phyloP scores from a whole-genome alignment of 768 basidiomycete species.

The Sutorius australiensis region DNA sequence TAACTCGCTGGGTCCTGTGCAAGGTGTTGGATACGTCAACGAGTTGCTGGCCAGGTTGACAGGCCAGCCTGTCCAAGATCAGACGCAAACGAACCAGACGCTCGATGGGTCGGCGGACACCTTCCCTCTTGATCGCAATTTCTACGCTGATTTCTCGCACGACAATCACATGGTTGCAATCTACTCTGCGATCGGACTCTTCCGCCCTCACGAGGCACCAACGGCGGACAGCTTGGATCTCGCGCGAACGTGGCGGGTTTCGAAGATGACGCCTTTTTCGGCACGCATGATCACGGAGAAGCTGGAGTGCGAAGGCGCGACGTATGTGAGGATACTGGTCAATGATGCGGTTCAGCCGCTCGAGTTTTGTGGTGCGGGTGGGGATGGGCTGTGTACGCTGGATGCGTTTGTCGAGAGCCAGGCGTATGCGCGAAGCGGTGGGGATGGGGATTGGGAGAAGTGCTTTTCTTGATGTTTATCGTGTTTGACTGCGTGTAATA shows the following conservation, averaged over 20 bases:
- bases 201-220: conserved; percentile 32
- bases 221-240: conserved; percentile 19
- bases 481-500: neutral
- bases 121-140: conserved; percentile 64
- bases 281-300: conserved; percentile 73
- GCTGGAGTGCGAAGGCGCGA: conserved; percentile 40
- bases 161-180: conserved; percentile 85
- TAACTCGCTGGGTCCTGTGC: conserved; percentile 63
- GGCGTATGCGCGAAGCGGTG: conserved; percentile 60
- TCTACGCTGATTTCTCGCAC: conserved; percentile 84
- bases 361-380: conserved; percentile 52
- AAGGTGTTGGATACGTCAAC: conserved; percentile 85
- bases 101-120: conserved; percentile 61
- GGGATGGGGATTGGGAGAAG: conserved; percentile 67
- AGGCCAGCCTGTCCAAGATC: conserved; percentile 55
- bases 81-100: conserved; percentile 75
- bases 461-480: conserved; percentile 40
- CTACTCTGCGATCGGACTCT: conserved; percentile 58
- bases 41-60: conserved; percentile 83
- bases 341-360: conserved; percentile 69
- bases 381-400: conserved; percentile 60
- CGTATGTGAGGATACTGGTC: conserved; percentile 55
- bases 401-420: conserved; percentile 69
- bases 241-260: conserved; percentile 48
- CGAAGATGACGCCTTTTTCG: conserved; percentile 69